Percentiles rank a stretch among this genome's conserved stretches.
Conservation (phyloP, 306 rosid species). For the Quercus alba region DNA sequence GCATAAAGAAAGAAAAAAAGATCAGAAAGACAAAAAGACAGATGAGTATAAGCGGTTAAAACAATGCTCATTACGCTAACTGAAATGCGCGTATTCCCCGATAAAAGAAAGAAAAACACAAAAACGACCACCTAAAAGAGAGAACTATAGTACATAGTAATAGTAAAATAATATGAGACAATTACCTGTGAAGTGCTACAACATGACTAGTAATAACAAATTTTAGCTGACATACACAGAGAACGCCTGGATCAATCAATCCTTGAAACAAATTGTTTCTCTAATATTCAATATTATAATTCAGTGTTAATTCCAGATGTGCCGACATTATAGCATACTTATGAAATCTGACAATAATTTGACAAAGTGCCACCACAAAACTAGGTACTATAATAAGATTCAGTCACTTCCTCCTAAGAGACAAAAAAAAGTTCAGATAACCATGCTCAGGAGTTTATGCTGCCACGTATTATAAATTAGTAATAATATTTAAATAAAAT, state of each 20-base stretch:
- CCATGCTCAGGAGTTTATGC: neutral
- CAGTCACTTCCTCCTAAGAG: neutral
- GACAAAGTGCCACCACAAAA: no score
- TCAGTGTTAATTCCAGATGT: neutral
- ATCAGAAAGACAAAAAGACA: neutral
- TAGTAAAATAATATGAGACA: neutral
- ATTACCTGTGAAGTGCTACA: neutral
- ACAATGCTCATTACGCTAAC: neutral
- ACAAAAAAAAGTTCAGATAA: neutral
- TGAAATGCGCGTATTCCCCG: neutral
- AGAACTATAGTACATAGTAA: neutral
- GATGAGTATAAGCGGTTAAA: neutral
- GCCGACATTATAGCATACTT: neutral
- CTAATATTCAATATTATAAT: neutral
- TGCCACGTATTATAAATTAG: neutral
- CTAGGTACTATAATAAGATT: no score
- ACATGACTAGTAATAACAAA: neutral
- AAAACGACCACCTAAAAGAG: neutral
- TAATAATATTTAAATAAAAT: neutral
- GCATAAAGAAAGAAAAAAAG: neutral
- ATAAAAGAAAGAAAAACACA: neutral
- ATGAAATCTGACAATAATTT: neutral
- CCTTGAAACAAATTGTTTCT: neutral
- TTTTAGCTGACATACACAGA: neutral
- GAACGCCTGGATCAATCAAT: neutral